A percentile compares a stretch with the other conserved stretches of the same genome.
Evolutionary conservation across 2,329 filamentous ascomycete genomes (phyloP).

Genomic region (Sordariomycetes sp.): DNA sequence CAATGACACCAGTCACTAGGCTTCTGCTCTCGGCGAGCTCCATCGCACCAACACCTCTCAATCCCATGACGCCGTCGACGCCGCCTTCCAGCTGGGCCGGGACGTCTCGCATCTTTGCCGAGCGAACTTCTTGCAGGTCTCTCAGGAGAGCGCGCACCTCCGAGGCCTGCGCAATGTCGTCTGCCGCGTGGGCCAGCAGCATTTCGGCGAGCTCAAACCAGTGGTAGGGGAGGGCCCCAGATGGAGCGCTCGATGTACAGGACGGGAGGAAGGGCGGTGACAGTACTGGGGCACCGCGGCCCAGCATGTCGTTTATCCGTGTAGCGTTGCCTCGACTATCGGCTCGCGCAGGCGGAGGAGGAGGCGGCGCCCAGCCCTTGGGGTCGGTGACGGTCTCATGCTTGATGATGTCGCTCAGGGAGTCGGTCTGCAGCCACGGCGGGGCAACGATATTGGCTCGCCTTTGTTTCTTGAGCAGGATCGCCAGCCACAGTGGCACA

Average conservation of each 20-base stretch:
- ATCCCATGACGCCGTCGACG: conserved; percentile 59
- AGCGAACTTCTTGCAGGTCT: conserved; percentile 78
- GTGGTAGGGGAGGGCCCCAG: conserved; percentile 77
- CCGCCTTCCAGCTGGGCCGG: conserved; percentile 63
- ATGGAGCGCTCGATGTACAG: conserved; percentile 59
- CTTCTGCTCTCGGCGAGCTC: conserved; percentile 81
- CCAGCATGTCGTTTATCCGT: conserved; percentile 16
- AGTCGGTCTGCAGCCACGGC: conserved; percentile 73
- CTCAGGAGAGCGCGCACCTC: conserved; percentile 66
- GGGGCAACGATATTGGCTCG: conserved; percentile 90
- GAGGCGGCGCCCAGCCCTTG: conserved; percentile 68
- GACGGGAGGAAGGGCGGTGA: conserved; percentile 73
- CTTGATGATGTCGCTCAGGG: conserved; percentile 68
- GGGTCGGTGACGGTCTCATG: conserved; percentile 68
- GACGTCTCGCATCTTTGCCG: conserved; percentile 77
- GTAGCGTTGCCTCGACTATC: conserved; percentile 34
- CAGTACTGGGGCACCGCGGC: conserved; percentile 23
- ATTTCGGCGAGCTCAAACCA: conserved; percentile 90
- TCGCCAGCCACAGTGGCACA: conserved; percentile 86
- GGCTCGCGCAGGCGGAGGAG: conserved; percentile 50
- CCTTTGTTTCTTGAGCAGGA: conserved; percentile 88
- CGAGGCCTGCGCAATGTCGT: conserved; percentile 69
- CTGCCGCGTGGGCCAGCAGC: conserved; percentile 72
- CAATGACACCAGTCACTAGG: conserved; percentile 78
- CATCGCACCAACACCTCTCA: conserved; percentile 79